These are phyloP conservation scores for Lichtheimia corymbifera DNA, from an alignment of 371 early-diverging fungal genomes.

Conservation along the genomic window DNA sequence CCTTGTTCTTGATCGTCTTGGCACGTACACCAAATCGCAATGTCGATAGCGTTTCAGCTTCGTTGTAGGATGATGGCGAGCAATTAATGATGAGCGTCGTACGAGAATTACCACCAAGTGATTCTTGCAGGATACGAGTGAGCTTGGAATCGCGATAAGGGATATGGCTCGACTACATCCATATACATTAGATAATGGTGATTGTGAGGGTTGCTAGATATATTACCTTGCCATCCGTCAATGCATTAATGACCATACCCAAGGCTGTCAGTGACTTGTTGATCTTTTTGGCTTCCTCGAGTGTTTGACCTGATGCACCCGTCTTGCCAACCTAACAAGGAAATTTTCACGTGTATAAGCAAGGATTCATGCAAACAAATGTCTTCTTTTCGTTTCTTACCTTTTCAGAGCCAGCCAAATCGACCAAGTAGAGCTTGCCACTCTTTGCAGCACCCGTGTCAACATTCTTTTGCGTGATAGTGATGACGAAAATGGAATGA, in stretches of 20 bases:
- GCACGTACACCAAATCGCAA: constrained; percentile 85
- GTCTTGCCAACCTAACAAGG: constrained; percentile 91
- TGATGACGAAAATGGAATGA: constrained; percentile 93
- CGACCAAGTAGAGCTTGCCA: constrained; percentile 75
- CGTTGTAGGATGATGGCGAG: constrained; percentile 65
- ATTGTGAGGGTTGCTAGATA: background rate
- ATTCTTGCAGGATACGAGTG: constrained; percentile 85
- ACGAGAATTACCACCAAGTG: constrained; percentile 81
- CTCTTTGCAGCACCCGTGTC: constrained; percentile 77
- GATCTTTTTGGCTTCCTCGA: constrained; percentile 99
- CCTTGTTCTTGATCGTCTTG: constrained; percentile 87
- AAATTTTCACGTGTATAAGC: background rate
- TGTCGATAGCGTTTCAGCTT: constrained; percentile 84
- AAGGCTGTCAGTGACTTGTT: constrained; percentile 98
- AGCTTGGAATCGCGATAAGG: constrained; percentile 94
- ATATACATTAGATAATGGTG: too few relatives aligned
- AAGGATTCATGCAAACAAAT: background rate
- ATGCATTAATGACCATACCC: constrained; percentile 98
- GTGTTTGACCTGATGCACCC: constrained; percentile 95
- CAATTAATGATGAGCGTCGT: constrained; percentile 84
- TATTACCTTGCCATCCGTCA: constrained; percentile 84
- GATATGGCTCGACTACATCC: constrained; percentile 56
- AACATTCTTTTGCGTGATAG: constrained; percentile 85
- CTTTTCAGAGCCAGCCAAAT: constrained; percentile 96
- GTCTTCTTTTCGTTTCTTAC: background rate